Evolutionary conservation across 495 filamentous ascomycete species (phyloP).

Genomic region (Hapsidospora chrysogenum): DNA sequence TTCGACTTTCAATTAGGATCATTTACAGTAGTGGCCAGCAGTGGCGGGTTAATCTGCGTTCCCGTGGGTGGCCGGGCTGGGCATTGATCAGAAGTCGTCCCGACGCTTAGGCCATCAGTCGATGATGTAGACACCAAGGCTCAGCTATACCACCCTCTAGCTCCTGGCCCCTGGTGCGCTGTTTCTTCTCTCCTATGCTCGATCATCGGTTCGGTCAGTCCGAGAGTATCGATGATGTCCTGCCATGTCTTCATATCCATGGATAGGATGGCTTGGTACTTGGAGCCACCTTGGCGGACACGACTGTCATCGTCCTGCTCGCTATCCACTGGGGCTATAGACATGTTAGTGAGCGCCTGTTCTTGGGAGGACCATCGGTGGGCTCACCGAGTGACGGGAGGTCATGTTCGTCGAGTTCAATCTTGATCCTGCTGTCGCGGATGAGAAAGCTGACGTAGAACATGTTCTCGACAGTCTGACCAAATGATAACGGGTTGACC

Average conservation of each 20-base stretch:
- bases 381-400: slow-evolving; percentile 62
- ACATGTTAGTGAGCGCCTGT: too few species aligned
- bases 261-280: slow-evolving; percentile 71
- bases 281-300: slow-evolving; percentile 28
- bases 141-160: slow-evolving; percentile 64
- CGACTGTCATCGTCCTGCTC: slow-evolving; percentile 9
- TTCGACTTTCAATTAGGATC: too few species aligned
- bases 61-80: too few species aligned
- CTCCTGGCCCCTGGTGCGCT: slow-evolving; percentile 28
- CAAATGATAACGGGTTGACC: slow-evolving; percentile 77
- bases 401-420: slow-evolving; percentile 43
- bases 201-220: slow-evolving; percentile 65
- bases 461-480: slow-evolving; percentile 91
- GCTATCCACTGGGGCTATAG: slow-evolving; percentile 10
- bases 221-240: slow-evolving; percentile 52
- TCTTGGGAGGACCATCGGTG: too few species aligned
- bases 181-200: slow-evolving; percentile 55
- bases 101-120: too few species aligned
- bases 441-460: slow-evolving; percentile 95
- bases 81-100: too few species aligned
- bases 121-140: background rate
- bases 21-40: too few species aligned
- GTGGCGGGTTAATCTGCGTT: too few species aligned
- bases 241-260: slow-evolving; percentile 74
- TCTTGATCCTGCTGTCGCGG: slow-evolving; percentile 58